Base-by-base conservation (phyloP, 2,329 filamentous ascomycete genomes). In the Penicillium sp. region DNA sequence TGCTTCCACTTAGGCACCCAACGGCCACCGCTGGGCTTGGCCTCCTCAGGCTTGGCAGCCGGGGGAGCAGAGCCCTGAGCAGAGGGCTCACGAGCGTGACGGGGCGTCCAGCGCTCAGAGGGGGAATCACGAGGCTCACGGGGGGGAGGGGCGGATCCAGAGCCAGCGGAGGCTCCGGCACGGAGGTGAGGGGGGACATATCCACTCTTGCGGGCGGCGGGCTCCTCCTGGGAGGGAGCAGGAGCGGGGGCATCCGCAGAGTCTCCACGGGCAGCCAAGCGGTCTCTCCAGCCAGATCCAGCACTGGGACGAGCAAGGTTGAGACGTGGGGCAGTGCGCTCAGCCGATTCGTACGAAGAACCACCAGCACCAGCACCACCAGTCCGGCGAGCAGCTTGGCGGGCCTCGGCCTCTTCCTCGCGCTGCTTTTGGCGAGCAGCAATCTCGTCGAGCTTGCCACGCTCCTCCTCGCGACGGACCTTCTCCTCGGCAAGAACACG, bases 351-450 rank as follows among this genome's bases (percentile, higher is more conserved):
- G 53, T 78, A 73, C 60, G 81, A 72, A 59, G 78, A 75, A 50
- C 77, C 71, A 58, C 69, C 19, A 19, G 19, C 19, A 19, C 19
- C 19, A 19, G 19, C 19, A 19, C 19, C 60, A 65, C 78, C 78
- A 68, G 84, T 84, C 77, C 85, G 91, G 75, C 86, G 86, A 58
- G 83, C 88, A 69, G 83, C 85, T 74, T 85, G 86, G 67, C 89
- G 86, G 64, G 89, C 89, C 77, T 93, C 86, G 16, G 92, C 93
- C 75, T 96, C 93, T 68, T 95, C 92, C 75, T 96, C 93, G 74
- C 91, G 88, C 71, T 92, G 85, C 67, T 86, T 87, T 78, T 97
- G 93, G 66, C 78, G 80, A 58, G 79, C 79, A 45, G 86, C 85
- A 49, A 80, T 79, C 65, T 88, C 86, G 70, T 88, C 86, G 61